Percentiles rank a stretch among this genome's conserved stretches.
phyloP scores from a whole-genome alignment of 345 rosid genomes.

The Alliaria petiolata region DNA sequence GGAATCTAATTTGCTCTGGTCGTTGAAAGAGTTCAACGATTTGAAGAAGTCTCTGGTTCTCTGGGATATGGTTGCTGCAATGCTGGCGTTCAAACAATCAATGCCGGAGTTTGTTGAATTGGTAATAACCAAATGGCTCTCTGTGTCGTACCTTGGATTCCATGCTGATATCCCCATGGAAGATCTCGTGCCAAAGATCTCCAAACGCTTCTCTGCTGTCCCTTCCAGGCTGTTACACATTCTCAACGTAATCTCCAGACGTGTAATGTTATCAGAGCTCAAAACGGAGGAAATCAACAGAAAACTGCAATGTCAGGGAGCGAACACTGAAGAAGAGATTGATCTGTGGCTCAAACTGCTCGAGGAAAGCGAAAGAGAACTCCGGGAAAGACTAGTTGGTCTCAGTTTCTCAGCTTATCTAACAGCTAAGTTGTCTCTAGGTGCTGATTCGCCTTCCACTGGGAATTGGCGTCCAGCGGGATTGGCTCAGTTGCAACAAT shows the following conservation, averaged over 20 bases:
- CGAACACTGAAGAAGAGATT: slow-evolving; percentile 30
- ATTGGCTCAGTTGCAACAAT: slow-evolving; percentile 67
- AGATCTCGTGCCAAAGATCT: slow-evolving; percentile 41
- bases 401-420: slow-evolving; percentile 53
- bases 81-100: slow-evolving; percentile 61
- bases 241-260: slow-evolving; percentile 66
- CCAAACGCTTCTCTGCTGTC: slow-evolving; percentile 40
- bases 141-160: slow-evolving; percentile 41
- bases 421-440: slow-evolving; percentile 21
- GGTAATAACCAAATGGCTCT: slow-evolving; percentile 66
- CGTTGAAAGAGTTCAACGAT: slow-evolving; percentile 53
- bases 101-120: slow-evolving; percentile 56
- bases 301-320: slow-evolving; percentile 32
- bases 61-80: slow-evolving; percentile 78
- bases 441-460: slow-evolving; percentile 15
- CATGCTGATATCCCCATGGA: slow-evolving; percentile 35
- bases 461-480: too few relatives aligned
- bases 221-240: slow-evolving; percentile 72
- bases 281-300: slow-evolving; percentile 55
- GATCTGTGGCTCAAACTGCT: slow-evolving; percentile 62
- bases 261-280: slow-evolving; percentile 52
- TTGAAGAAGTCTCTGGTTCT: slow-evolving; percentile 54
- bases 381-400: slow-evolving; percentile 71
- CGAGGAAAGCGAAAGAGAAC: slow-evolving; percentile 69
- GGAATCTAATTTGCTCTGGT: slow-evolving; percentile 69